Base-by-base conservation (phyloP, 2,329 filamentous ascomycete genomes). In the Exophiala xenobiotica region DNA sequence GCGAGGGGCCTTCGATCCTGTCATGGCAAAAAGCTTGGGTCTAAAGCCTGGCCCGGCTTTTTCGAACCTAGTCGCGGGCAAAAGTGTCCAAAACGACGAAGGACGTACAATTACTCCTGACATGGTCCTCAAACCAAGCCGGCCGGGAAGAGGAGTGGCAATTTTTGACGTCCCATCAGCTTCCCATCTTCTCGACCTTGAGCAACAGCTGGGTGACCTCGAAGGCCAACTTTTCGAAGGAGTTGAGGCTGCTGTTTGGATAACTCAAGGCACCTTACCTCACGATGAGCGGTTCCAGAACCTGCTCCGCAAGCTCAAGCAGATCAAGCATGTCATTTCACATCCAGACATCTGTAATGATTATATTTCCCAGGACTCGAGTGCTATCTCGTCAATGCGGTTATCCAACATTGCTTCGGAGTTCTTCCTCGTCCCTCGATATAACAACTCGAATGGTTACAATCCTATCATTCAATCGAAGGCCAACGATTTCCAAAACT, bases 1-100 rank as follows among this genome's bases (percentile, higher is more conserved):
- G 47, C 82, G 93, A 47, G 93, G 93, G 46, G 92, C 86, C 63
- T 96, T 99, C 64, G 77, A 88, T 54, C 72, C 81, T 0, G 66
- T 78, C 41, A 81, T 76, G 51, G 92, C 90, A 0, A 76, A 73
- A 54, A 75, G 73, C 22, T 71, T 90, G 2, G 85, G 85, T 1
- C 79, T 97, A 0, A 70, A 72, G 16, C 78, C 74, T 46, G 83
- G 81, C 1, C 66, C 60, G 0, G 73, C 85, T 42, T 95, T 78
- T 67, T 75, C 75, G 27, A 62, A 67, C 9, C 75, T 99, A 37
- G 76, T 85, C 0, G 66, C 64, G 1, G 90, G 90, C 2, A 59
- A 84, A 56, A 83, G 69, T 41, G 83, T 93, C 1, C 70, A 74
- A 46, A 83, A 81, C 19, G 72, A 76, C 11, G 79, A 86, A 61